phyloP scores from a whole-genome alignment of 2,329 filamentous ascomycete genomes.

The Aureobasidium musti region DNA sequence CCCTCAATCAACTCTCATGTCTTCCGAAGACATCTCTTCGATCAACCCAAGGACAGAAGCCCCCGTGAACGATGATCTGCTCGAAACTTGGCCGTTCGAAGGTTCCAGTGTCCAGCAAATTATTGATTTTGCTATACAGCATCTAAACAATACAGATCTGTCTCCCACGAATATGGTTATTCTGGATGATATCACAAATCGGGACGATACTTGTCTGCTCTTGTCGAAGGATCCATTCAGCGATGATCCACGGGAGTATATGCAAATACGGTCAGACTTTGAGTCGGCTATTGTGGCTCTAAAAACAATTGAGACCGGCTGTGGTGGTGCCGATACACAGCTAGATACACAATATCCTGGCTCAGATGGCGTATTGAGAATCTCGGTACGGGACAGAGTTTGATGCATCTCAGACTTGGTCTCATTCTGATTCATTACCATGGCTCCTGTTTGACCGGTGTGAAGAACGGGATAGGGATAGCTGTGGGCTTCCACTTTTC shows the following conservation, averaged over 20 bases:
- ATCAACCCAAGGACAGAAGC: background rate
- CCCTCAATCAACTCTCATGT: background rate
- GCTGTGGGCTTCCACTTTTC: constrained; percentile 73
- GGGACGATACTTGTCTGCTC: background rate
- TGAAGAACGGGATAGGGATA: constrained; percentile 8
- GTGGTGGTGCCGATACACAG: background rate
- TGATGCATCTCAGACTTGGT: background rate
- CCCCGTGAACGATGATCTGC: background rate
- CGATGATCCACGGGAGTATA: background rate
- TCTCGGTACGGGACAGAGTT: background rate
- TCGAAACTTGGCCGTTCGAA: background rate
- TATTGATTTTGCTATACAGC: background rate
- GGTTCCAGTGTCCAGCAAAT: background rate
- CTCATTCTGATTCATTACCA: background rate
- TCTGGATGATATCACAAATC: background rate
- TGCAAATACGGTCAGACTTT: background rate
- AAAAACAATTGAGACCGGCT: background rate
- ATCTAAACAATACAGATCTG: background rate
- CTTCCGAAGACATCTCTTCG: background rate
- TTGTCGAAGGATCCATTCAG: background rate
- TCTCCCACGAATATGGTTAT: background rate
- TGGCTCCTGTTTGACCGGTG: background rate
- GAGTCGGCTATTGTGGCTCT: background rate
- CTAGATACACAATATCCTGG: background rate
- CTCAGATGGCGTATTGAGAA: background rate